phyloP scores from a whole-genome alignment of 805 yeast species.

The Saccharomycopsis sp. region DNA sequence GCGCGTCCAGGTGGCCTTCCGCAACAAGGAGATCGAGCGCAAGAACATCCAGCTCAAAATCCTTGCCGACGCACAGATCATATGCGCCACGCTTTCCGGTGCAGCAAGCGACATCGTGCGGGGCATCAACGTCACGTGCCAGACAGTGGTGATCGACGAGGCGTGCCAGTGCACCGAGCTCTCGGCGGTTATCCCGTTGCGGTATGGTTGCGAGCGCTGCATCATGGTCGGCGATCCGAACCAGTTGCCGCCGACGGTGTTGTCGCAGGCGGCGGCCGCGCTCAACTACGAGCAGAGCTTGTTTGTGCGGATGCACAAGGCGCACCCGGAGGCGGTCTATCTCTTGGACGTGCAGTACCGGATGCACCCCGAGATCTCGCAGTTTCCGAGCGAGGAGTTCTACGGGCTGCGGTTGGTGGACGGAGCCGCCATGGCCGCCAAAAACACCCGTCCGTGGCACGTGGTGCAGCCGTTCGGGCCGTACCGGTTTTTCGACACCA shows the following conservation, averaged over 20 bases:
- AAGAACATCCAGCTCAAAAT: conserved; percentile 69
- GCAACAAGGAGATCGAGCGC: conserved; percentile 74
- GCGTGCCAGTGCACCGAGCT: conserved; percentile 96
- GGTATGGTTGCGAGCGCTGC: conserved; percentile 86
- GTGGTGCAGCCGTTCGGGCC: conserved; percentile 50
- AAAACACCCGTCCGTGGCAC: conserved; percentile 76
- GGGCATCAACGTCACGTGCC: conserved; percentile 68
- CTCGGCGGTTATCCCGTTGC: conserved; percentile 82
- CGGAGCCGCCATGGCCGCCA: conserved; percentile 63
- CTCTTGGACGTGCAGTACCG: conserved; percentile 89
- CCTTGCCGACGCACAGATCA: conserved; percentile 68
- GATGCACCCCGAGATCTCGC: conserved; percentile 91
- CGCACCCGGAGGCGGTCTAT: conserved; percentile 53
- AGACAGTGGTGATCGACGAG: conserved; percentile 90
- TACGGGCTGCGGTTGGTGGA: conserved; percentile 67
- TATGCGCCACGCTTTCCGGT: conserved; percentile 90
- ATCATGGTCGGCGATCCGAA: conserved; percentile 99
- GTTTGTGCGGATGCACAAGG: conserved; percentile 86
- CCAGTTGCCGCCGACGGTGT: conserved; percentile 94
- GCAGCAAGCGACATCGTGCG: conserved; percentile 86
- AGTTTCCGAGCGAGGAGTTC: conserved; percentile 80
- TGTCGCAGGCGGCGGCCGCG: conserved; percentile 80
- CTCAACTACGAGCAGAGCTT: conserved; percentile 82
- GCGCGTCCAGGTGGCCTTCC: conserved; percentile 52
- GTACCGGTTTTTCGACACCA: conserved; percentile 68